Evolutionary conservation across 164 flowering plant species (phyloP), one percentile per base, ranked within the genome.

Genomic region (Berberis thunbergii): DNA sequence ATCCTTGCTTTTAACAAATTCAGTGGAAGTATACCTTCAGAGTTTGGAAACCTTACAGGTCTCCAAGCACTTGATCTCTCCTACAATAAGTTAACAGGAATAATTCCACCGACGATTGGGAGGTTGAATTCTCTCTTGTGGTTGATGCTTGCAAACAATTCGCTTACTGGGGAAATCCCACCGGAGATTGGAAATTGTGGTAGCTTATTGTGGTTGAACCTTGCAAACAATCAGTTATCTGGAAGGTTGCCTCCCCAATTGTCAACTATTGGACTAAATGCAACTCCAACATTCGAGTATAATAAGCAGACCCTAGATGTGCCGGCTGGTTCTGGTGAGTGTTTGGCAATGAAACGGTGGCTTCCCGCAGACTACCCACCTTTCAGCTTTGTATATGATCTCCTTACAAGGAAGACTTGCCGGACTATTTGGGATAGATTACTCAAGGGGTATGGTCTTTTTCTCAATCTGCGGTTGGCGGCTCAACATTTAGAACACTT

Each of bases 1-100:
- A 68, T 84, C 59, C 83, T 92, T 41, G 84, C 96, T 1, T 61
- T 69, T 54, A 89, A 89, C 57, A 63, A 75, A 1, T 93, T 93
- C 62, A 66, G 54, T 9, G 97, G 94, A 4, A 59, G 60, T 3
- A 88, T 93, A 11, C 98, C 97, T 0, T 49, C 69, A 11, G 91
- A 81, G 64, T 86, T 65, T 59, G 98, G 96, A 26, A 76, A 81
- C 57, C 49, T 93, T 41, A 39, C 65, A 1, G 9, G 54, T 3
- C 81, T 93, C 40, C 97, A 88, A 75, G 89, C 88, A 0, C 83
- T 93, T 6, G 98, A 93, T 80, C 83, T 93, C 56, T 89, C 96
- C 56, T 82, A 60, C 78, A 89, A 92, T 68, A 63, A 10, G 13
- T 69, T 92, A 6, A 74, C 65, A 1, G 97, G 98, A 1, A 10